A percentile compares a stretch with the other conserved stretches of the same genome.
Conservation (phyloP, 148 eudicot genomes). For the Spergularia marina region DNA sequence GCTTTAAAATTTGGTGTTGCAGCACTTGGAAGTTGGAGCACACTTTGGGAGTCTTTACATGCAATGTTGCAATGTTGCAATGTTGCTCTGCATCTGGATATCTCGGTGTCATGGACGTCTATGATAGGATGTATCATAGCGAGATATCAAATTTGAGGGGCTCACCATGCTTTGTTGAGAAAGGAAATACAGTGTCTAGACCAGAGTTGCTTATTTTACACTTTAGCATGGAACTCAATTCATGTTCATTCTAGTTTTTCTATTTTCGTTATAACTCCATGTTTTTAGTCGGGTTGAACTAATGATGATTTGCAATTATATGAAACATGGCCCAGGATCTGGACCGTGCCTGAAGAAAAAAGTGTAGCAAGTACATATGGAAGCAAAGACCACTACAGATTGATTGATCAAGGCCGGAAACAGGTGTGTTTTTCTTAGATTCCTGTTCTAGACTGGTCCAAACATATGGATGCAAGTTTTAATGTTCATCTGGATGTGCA, state of each 20-base stretch:
- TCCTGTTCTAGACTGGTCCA: not conserved
- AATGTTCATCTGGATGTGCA: not conserved
- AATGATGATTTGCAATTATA: not conserved
- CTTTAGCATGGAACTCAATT: not conserved
- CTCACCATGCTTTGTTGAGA: not conserved
- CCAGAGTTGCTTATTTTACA: not conserved
- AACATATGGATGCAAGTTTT: conserved; percentile 2
- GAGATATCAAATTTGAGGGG: not conserved
- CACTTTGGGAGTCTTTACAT: too few relatives aligned
- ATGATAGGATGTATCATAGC: too few relatives aligned
- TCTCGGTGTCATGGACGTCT: too few relatives aligned
- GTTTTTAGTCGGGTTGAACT: not conserved
- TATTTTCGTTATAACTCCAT: not conserved
- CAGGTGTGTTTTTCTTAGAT: conserved; percentile 20
- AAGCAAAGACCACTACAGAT: conserved; percentile 1
- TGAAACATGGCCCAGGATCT: conserved; percentile 19
- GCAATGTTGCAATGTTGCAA: too few relatives aligned
- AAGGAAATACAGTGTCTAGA: not conserved
- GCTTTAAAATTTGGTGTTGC: too few relatives aligned
- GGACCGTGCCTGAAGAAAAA: conserved; percentile 30
- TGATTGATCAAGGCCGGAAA: conserved; percentile 13
- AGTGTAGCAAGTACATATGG: conserved; percentile 10
- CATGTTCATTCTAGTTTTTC: not conserved
- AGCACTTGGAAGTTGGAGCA: too few relatives aligned
- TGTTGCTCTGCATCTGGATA: too few relatives aligned